Conservation (phyloP, 2,329 filamentous ascomycete species). For the Nemania abortiva region DNA sequence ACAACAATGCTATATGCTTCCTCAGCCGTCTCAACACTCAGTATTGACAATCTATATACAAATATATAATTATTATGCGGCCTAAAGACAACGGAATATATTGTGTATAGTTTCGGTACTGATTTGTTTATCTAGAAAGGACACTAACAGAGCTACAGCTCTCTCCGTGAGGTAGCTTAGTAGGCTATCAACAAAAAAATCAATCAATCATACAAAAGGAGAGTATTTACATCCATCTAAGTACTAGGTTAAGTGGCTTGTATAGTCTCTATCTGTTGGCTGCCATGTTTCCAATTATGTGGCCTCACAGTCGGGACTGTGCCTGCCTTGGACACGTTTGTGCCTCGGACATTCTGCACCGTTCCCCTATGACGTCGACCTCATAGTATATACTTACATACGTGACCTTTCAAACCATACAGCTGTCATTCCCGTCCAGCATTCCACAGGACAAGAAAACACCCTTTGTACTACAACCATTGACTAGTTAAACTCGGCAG, state of each 20-base stretch:
- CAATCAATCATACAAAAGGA: too few species aligned
- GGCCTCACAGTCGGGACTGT: neutral
- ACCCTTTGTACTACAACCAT: neutral
- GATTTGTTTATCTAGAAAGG: neutral
- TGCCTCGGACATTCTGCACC: neutral
- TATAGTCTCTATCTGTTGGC: neutral
- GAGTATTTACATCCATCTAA: too few species aligned
- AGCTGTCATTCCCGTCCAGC: slow-evolving; percentile 3
- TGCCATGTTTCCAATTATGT: slow-evolving; percentile 1
- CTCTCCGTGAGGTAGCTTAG: neutral
- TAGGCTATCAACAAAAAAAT: neutral
- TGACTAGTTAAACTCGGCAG: neutral
- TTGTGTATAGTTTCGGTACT: neutral
- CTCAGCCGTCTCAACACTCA: too few species aligned
- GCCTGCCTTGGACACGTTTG: neutral
- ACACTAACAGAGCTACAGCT: neutral
- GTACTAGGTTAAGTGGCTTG: neutral
- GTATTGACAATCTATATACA: too few species aligned
- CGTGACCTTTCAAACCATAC: slow-evolving; percentile 7
- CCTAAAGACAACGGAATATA: too few species aligned
- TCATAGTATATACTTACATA: neutral
- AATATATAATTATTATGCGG: too few species aligned
- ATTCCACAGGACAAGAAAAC: neutral
- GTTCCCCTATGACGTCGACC: slow-evolving; percentile 32
- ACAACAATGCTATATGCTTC: too few species aligned